Percentiles rank a stretch among this genome's conserved stretches.
These are phyloP conservation scores for Salix purpurea DNA, from an alignment of 345 rosid species.

Conservation along the genomic window DNA sequence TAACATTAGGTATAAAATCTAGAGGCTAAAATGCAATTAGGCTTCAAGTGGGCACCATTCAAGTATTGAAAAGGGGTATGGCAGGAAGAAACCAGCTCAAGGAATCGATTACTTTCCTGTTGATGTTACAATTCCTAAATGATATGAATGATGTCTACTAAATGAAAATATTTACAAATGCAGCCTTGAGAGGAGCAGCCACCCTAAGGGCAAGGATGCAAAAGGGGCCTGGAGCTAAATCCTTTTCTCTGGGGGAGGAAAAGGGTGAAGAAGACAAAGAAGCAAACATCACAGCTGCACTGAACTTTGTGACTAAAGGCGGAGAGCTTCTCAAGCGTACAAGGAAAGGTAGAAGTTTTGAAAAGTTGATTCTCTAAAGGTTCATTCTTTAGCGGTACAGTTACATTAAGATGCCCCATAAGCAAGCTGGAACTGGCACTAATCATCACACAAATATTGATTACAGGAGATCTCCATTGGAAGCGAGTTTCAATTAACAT, in stretches of 20 bases:
- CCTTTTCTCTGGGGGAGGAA: constrained; percentile 43
- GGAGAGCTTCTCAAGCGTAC: constrained; percentile 91
- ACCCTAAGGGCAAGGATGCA: constrained; percentile 69
- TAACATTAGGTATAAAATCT: neutral
- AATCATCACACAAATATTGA: constrained; percentile 9
- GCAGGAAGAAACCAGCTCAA: neutral
- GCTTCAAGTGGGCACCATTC: neutral
- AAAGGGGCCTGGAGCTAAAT: constrained; percentile 43
- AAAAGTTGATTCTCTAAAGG: neutral
- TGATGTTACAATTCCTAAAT: neutral
- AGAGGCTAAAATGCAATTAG: neutral
- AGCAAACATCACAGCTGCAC: constrained; percentile 39
- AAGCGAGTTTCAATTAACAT: constrained; percentile 79
- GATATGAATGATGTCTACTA: neutral
- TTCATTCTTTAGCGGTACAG: neutral
- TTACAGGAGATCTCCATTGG: constrained; percentile 86
- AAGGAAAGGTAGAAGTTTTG: constrained; percentile 67
- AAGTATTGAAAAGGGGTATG: neutral
- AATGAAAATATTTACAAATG: constrained; percentile 11
- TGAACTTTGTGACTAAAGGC: constrained; percentile 68
- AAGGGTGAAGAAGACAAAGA: constrained; percentile 46
- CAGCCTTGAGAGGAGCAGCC: constrained; percentile 82
- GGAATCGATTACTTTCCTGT: neutral
- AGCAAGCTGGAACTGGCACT: constrained; percentile 1
- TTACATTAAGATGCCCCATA: neutral